These are phyloP conservation scores for Blastomyces silverae DNA, from an alignment of 2,329 filamentous ascomycete species.

Conservation along the genomic window DNA sequence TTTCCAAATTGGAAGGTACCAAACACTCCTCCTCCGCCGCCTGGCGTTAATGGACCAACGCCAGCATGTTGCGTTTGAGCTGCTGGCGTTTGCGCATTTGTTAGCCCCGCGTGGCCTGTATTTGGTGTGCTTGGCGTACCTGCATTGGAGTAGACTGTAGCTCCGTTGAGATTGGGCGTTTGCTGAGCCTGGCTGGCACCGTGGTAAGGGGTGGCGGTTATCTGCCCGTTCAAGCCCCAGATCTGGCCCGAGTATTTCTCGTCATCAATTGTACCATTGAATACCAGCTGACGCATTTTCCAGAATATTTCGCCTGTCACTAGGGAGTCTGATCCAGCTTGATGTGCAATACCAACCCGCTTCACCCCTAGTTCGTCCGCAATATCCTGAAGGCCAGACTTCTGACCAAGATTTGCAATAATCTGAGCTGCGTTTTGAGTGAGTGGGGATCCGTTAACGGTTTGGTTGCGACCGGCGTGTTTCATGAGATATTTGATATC, in stretches of 20 bases:
- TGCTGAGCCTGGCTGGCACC: slow-evolving; percentile 39
- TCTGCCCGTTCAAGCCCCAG: slow-evolving; percentile 79
- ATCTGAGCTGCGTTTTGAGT: slow-evolving; percentile 64
- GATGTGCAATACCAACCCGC: slow-evolving; percentile 78
- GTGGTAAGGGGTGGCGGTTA: slow-evolving; percentile 45
- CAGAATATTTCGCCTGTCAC: slow-evolving; percentile 94
- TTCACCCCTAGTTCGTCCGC: slow-evolving; percentile 89
- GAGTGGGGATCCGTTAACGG: slow-evolving; percentile 55
- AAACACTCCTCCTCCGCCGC: slow-evolving; percentile 66
- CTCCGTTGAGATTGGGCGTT: slow-evolving; percentile 51
- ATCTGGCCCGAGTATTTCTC: slow-evolving; percentile 80
- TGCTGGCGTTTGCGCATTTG: slow-evolving; percentile 36
- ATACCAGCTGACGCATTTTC: slow-evolving; percentile 81
- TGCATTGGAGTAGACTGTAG: slow-evolving; percentile 43
- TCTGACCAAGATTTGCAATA: slow-evolving; percentile 76
- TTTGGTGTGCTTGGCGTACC: slow-evolving; percentile 63
- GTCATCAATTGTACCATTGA: slow-evolving; percentile 70
- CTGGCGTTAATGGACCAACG: slow-evolving; percentile 70
- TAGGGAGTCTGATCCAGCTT: slow-evolving; percentile 87
- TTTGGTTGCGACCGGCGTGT: slow-evolving; percentile 66
- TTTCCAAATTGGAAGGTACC: slow-evolving; percentile 53
- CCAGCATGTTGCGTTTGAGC: slow-evolving; percentile 48
- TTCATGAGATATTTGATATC: slow-evolving; percentile 98
- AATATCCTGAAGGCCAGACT: slow-evolving; percentile 87
- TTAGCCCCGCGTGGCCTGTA: slow-evolving; percentile 49